Conservation (phyloP, 2,329 filamentous ascomycete genomes). For the Nigrograna mackinnonii region DNA sequence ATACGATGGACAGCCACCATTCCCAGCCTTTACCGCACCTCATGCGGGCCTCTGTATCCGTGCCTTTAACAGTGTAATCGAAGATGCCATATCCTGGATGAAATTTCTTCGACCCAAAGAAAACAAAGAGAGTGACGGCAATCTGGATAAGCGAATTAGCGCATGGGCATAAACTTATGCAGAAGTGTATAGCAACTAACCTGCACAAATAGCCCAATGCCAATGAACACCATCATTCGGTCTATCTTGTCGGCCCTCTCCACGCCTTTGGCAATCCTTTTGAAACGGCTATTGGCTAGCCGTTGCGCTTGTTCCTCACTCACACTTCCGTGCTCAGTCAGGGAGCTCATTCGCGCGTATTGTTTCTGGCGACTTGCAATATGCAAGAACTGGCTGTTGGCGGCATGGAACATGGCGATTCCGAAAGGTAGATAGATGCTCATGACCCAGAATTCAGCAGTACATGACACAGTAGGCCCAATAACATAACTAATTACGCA, state of each 20-base stretch:
- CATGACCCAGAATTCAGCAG: conserved; percentile 36
- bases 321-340: conserved; percentile 21
- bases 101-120: conserved; percentile 35
- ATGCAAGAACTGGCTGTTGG: conserved; percentile 40
- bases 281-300: conserved; percentile 26
- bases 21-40: conserved; percentile 39
- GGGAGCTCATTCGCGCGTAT: conserved; percentile 25
- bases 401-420: conserved; percentile 34
- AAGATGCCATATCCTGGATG: conserved; percentile 35
- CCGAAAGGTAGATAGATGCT: conserved; percentile 33
- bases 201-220: conserved; percentile 28
- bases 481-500: conserved; percentile 28
- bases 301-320: conserved; percentile 25
- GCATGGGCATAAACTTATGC: not conserved
- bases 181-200: conserved; percentile 9
- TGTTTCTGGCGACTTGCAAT: conserved; percentile 36
- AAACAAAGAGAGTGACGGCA: conserved; percentile 30
- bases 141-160: conserved; percentile 11
- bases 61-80: conserved; percentile 29
- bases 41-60: conserved; percentile 21
- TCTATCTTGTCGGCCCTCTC: conserved; percentile 29
- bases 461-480: conserved; percentile 25
- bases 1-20: conserved; percentile 40
- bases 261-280: conserved; percentile 22
- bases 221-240: conserved; percentile 29